Percentiles rank a stretch among this genome's conserved stretches.
Evolutionary conservation across 2,329 filamentous ascomycete species (phyloP).

Genomic region (Aspergillus chevalieri): DNA sequence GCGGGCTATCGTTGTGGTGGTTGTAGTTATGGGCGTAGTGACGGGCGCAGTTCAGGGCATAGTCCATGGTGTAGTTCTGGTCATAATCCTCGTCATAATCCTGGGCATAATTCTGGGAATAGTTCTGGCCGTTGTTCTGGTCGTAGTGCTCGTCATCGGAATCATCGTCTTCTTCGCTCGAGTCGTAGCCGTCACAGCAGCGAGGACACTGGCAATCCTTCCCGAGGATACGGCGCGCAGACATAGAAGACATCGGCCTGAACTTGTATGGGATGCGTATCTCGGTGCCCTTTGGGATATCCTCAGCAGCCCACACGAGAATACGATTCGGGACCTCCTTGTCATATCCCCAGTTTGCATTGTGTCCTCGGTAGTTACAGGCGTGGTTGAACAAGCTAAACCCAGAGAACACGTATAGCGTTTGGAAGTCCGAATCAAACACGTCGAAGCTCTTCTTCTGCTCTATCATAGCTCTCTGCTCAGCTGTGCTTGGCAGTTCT

Average conservation of each 20-base stretch:
- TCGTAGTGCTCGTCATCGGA: neutral
- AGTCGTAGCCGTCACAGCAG: neutral
- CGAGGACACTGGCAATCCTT: conserved; percentile 10
- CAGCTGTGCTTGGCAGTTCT: neutral
- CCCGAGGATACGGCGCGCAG: conserved; percentile 11
- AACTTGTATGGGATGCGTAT: conserved; percentile 18
- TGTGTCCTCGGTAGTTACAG: conserved; percentile 11
- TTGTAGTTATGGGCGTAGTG: too few relatives aligned
- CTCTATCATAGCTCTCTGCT: neutral
- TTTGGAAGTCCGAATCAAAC: conserved; percentile 19
- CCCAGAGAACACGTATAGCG: conserved; percentile 28
- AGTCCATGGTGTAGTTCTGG: too few relatives aligned
- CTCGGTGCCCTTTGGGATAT: conserved; percentile 21
- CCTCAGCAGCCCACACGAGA: conserved; percentile 20
- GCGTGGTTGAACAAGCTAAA: conserved; percentile 28
- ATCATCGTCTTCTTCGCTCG: neutral
- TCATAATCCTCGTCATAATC: too few relatives aligned
- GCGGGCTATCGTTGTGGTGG: too few relatives aligned
- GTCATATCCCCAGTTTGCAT: conserved; percentile 28
- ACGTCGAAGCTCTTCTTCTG: conserved; percentile 1
- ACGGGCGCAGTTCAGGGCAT: too few relatives aligned
- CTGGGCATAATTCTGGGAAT: too few relatives aligned
- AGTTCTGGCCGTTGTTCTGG: too few relatives aligned
- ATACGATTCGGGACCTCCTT: conserved; percentile 22
- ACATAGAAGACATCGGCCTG: neutral